Evolutionary conservation across 495 filamentous ascomycete genomes (phyloP), one percentile per base, ranked within the genome.

Genomic region (Aspergillus panamensis): DNA sequence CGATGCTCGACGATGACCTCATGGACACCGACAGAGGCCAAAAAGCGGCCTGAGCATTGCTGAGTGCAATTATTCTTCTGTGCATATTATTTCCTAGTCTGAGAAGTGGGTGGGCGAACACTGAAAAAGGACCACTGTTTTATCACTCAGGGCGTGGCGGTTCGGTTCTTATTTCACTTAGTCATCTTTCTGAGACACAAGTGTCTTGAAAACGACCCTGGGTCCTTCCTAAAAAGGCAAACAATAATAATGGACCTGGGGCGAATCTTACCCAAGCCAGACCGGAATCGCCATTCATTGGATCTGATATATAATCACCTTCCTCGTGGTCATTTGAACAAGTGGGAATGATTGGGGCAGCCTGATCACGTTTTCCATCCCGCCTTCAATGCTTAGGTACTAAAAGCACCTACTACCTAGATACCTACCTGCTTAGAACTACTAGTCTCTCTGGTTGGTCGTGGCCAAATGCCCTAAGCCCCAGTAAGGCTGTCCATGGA

Each of bases 271-370:
- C 56, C 56, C 40, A 58, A 52, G 53, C 44, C 35, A 55, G 54
- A 32, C 37, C 52, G 39, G 53, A 61, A 39, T 29, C 56, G 39
- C 48, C 37, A 21, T 43, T 37, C 16, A 42, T 19, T 53, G 32
- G 53, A 55, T 57, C 48, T 60, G 47, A 61, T 45, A 54, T 47
- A 54, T 47, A 65, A 58, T 58, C 25, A 25, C 25, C 25, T 25
- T 5, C 25, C 65, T 67, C 65, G 59, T 67, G 65, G 65, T 60
- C 54, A 51, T 56, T 60, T 57, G 55, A 61, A 61, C 59, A 67
- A 57, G 59, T 55, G 59, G 55, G 52, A 9, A 56, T 60, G 62
- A 65, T 59, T 62, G 56, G 62, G 49, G 53, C 51, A 59, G 44
- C 14, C 10, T 39, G 45, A 62, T 64, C 62, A 60, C 64, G 58